A percentile compares a stretch with the other conserved stretches of the same genome.
Conservation (phyloP, 441 rosid species). For the Arabidopsis lyrata region DNA sequence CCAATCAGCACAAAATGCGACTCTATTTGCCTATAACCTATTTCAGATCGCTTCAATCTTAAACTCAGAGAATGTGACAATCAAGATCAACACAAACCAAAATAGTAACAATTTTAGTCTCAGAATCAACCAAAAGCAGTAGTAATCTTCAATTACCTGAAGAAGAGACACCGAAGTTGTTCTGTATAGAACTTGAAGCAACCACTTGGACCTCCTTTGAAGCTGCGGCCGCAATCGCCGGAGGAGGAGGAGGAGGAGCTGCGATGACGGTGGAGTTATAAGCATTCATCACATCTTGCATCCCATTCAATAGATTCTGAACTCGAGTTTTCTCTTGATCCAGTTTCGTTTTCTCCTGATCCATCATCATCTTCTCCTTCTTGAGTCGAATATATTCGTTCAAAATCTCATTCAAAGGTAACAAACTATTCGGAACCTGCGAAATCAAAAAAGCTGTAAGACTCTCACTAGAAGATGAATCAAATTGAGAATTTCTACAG, state of each 20-base stretch:
- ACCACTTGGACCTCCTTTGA: not conserved
- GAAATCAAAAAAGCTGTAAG: not conserved
- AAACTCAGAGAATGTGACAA: not conserved
- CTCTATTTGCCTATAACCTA: no score
- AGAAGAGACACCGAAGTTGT: slow-evolving; percentile 44
- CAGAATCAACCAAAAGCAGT: not conserved
- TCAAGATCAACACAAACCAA: slow-evolving; percentile 1
- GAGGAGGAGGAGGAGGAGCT: slow-evolving; percentile 45
- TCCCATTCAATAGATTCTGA: slow-evolving; percentile 67
- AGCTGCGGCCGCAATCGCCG: not conserved
- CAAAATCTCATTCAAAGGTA: slow-evolving; percentile 74
- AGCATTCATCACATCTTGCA: slow-evolving; percentile 77
- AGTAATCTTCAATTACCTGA: slow-evolving; percentile 47
- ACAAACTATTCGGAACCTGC: slow-evolving; percentile 79
- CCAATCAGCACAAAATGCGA: no score
- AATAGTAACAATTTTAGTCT: not conserved
- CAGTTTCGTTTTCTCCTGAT: slow-evolving; percentile 67
- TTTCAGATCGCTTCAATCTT: not conserved
- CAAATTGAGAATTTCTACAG: not conserved
- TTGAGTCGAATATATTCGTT: slow-evolving; percentile 72
- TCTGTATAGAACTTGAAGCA: slow-evolving; percentile 48
- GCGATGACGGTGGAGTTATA: slow-evolving; percentile 54
- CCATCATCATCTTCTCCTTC: slow-evolving; percentile 72
- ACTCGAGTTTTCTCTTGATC: slow-evolving; percentile 76
- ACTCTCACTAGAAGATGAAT: not conserved